Base-by-base conservation (phyloP, 139 green algal species). In the Auxenochlorella pyrenoidosa region DNA sequence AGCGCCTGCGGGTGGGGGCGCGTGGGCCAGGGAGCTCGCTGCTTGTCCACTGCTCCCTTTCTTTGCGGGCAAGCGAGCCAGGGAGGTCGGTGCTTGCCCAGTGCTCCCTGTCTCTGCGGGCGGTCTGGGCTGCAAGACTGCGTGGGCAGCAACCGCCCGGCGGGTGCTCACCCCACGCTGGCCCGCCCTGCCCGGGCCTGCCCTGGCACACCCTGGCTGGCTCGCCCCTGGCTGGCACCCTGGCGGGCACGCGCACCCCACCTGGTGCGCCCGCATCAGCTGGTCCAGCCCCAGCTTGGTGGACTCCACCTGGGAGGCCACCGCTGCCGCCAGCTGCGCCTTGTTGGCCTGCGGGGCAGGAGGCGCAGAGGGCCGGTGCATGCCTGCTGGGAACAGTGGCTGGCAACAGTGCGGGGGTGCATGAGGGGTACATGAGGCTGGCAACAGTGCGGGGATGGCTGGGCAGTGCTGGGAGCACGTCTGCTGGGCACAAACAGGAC, bases 231-330 rank as follows among this genome's bases (percentile, higher is more conserved):
- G n/a, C n/a, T n/a, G n/a, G n/a, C n/a, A n/a, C n/a, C n/a, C n/a
- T n/a, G n/a, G n/a, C n/a, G 36, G 21, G 32, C 44, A 26, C 32
- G 32, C 15, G 66, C 75, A n/a, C 75, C 8, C 30, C 80, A 85
- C 80, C 58, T 85, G 80, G 79, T 96, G 93, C 4, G 91, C 89
- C 12, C 88, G 91, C 34, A 94, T 92, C 85, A 98, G 88, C 75
- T 94, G 89, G n/a, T 97, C 93, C 66, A 97, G 82, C 54, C 94
- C 94, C 32, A 85, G 79, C 28, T 87, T 82, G 4, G 88, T 89
- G 30, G 93, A 87, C 38, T 97, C 93, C 22, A 97, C 91, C 88
- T 96, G 93, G 24, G 89, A 83, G 34, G 90, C 85, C 34, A 96
- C 88, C 5, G 90, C 91, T 2, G 91, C 77, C 75, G 91, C 94